Percentiles rank a stretch among this genome's conserved stretches.
phyloP scores from a whole-genome alignment of 192 early-diverging fungal species.

The Phlyctochytrium arcticum region DNA sequence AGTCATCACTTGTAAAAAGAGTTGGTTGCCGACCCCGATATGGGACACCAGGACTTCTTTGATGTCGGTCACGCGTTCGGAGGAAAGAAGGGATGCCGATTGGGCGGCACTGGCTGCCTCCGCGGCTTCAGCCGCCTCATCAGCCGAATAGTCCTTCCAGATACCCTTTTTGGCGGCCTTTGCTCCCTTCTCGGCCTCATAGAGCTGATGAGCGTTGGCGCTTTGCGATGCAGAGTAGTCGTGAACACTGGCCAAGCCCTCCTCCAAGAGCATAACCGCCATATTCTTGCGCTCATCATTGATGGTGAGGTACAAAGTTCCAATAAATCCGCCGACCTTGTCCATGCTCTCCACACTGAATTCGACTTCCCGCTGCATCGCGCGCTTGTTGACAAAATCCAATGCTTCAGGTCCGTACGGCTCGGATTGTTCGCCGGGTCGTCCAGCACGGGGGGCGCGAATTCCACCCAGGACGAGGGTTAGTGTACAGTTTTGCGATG shows the following conservation, averaged over 20 bases:
- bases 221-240: conserved; percentile 83
- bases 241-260: conserved; percentile 81
- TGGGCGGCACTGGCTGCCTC: conserved; percentile 30
- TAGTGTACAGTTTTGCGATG: conserved; percentile 77
- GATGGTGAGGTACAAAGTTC: conserved; percentile 61
- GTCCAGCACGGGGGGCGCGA: conserved; percentile 76
- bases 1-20: conserved; percentile 71
- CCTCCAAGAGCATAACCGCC: conserved; percentile 67
- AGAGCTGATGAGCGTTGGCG: conserved; percentile 62
- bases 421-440: conserved; percentile 70
- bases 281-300: conserved; percentile 60
- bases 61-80: conserved; percentile 20
- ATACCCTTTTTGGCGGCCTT: conserved; percentile 64
- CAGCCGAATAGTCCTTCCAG: conserved; percentile 61
- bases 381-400: conserved; percentile 54
- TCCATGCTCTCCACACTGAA: conserved; percentile 83
- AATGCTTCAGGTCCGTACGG: conserved; percentile 83
- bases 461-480: conserved; percentile 84
- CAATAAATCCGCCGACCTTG: conserved; percentile 90
- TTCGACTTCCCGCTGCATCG: conserved; percentile 92
- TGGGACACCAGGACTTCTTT: conserved; percentile 48
- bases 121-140: conserved; percentile 46
- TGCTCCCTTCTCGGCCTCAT: conserved; percentile 74
- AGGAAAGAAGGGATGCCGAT: too few relatives aligned
- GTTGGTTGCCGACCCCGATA: conserved; percentile 40